Base-by-base conservation (phyloP, 805 yeast genomes). In the Zygosaccharomyces rouxii region DNA sequence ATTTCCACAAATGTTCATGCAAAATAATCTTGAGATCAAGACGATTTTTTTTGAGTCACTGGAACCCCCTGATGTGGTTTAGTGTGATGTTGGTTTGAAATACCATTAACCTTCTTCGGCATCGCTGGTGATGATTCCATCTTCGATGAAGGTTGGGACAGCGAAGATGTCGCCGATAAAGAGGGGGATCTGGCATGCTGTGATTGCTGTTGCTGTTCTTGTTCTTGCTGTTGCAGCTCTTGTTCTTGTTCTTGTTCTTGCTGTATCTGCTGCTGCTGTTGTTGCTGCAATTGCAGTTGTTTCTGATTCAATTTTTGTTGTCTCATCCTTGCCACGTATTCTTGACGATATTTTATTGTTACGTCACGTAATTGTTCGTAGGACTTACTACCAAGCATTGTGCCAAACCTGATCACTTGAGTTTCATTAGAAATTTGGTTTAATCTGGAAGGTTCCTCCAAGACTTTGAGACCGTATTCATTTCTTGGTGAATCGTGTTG, bases 361-460 rank as follows among this genome's bases (percentile, higher is more conserved):
- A 90, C 84, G 62, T 89, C 89, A 57, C 88, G 73, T 54, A 83
- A 71, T 44, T 83, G 77, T 46, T 89, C 97, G 62, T 86, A 86
- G 0, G 97, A 83, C 66, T 90, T 92, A 3, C 94, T 80, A 37
- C 89, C 73, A 28, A 92, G 69, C 97, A 89, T 89, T 5, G 95
- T 80, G 7, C 97, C 96, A 68, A 90, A 90, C 51, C 97, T 74
- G 26, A 92, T 86, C 1, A 86, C 83, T 67, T 90, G 97, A 1
- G 97, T 89, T 44, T 83, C 92, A 46, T 84, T 84, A 11, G 89
- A 79, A 37, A 90, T 88, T 54, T 85, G 84, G 62, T 90, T 90
- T 58, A 90, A 74, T 47, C 78, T 76, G 0, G 96, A 82, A 0
- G 97, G 97, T 65, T 89, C 96, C 50, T 78, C 76, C 50, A 82